These are phyloP conservation scores for Trametes versicolor DNA, from an alignment of 1,284 basidiomycete species.

Conservation along the genomic window DNA sequence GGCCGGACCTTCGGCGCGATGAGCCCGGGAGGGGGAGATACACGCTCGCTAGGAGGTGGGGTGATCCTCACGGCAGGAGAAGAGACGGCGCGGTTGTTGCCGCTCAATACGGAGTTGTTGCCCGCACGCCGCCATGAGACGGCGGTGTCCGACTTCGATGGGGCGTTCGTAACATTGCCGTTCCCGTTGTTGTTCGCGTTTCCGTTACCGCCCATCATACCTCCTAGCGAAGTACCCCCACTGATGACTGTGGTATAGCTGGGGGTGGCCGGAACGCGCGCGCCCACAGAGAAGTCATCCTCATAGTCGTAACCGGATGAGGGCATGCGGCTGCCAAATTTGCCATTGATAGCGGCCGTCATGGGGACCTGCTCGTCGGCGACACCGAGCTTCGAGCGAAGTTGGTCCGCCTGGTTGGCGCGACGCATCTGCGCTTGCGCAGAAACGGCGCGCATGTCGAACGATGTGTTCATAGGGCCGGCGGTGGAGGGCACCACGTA, in stretches of 20 bases:
- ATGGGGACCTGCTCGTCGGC: slow-evolving; percentile 73
- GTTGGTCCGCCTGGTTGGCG: slow-evolving; percentile 69
- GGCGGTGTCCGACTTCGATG: slow-evolving; percentile 79
- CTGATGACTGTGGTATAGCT: slow-evolving; percentile 73
- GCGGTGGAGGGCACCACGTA: slow-evolving; percentile 73
- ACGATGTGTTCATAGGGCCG: slow-evolving; percentile 68
- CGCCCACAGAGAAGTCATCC: slow-evolving; percentile 46
- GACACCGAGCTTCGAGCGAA: slow-evolving; percentile 65
- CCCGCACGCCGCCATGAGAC: slow-evolving; percentile 80
- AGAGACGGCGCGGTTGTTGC: slow-evolving; percentile 69
- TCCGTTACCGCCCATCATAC: slow-evolving; percentile 53
- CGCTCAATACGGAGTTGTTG: slow-evolving; percentile 73
- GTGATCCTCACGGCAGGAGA: slow-evolving; percentile 75
- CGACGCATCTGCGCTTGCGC: slow-evolving; percentile 68
- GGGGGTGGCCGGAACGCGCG: slow-evolving; percentile 60
- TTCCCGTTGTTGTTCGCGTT: slow-evolving; percentile 39
- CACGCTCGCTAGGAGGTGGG: slow-evolving; percentile 69
- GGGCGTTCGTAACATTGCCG: slow-evolving; percentile 22
- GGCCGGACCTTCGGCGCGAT: slow-evolving; percentile 63
- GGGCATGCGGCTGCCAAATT: slow-evolving; percentile 72
- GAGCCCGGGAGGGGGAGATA: slow-evolving; percentile 58
- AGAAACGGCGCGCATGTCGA: slow-evolving; percentile 65
- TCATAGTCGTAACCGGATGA: slow-evolving; percentile 54
- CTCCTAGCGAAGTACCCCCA: slow-evolving; percentile 70
- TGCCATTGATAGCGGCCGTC: slow-evolving; percentile 80